phyloP scores from a whole-genome alignment of 768 basidiomycete genomes.

The Pilatotrama ljubarskyi region DNA sequence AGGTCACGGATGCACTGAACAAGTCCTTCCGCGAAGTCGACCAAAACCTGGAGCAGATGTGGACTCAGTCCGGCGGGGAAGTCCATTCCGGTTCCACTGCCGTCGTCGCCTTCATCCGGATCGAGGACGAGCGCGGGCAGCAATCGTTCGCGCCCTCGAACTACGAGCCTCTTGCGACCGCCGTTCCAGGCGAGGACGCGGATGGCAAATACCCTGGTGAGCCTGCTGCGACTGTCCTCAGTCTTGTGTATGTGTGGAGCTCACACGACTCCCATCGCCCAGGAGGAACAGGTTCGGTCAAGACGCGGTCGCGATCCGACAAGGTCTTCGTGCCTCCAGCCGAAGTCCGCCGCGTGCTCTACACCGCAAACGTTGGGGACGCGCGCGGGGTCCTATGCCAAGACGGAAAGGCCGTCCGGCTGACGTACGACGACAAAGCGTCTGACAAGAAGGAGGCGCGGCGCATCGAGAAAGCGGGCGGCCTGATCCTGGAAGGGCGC shows the following conservation, averaged over 20 bases:
- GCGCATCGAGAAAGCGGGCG: slow-evolving; percentile 95
- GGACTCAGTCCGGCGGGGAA: slow-evolving; percentile 84
- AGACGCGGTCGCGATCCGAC: slow-evolving; percentile 3
- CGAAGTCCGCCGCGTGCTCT: slow-evolving; percentile 73
- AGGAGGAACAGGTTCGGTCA: slow-evolving; percentile 31
- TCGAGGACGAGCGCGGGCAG: slow-evolving; percentile 77
- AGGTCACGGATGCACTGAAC: slow-evolving; percentile 87
- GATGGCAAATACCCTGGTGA: slow-evolving; percentile 41
- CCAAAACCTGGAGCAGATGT: slow-evolving; percentile 74
- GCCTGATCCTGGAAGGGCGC: slow-evolving; percentile 96
- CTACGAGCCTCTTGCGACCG: slow-evolving; percentile 20
- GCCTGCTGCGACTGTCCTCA: background rate
- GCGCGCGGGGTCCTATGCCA: slow-evolving; percentile 93
- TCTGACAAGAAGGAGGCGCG: slow-evolving; percentile 97
- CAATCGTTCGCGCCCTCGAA: slow-evolving; percentile 58
- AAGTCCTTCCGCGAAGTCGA: slow-evolving; percentile 94
- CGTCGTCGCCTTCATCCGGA: slow-evolving; percentile 90
- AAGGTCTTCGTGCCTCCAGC: slow-evolving; percentile 25
- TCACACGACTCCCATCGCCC: slow-evolving; percentile 40
- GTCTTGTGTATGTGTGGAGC: too few species aligned
- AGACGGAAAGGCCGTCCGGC: slow-evolving; percentile 82
- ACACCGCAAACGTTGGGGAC: slow-evolving; percentile 96
- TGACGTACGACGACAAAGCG: slow-evolving; percentile 99
- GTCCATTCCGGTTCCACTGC: slow-evolving; percentile 97
- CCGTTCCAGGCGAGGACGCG: slow-evolving; percentile 36